phyloP scores from a whole-genome alignment of 2,329 filamentous ascomycete species.

The Botryosphaeria dothidea region DNA sequence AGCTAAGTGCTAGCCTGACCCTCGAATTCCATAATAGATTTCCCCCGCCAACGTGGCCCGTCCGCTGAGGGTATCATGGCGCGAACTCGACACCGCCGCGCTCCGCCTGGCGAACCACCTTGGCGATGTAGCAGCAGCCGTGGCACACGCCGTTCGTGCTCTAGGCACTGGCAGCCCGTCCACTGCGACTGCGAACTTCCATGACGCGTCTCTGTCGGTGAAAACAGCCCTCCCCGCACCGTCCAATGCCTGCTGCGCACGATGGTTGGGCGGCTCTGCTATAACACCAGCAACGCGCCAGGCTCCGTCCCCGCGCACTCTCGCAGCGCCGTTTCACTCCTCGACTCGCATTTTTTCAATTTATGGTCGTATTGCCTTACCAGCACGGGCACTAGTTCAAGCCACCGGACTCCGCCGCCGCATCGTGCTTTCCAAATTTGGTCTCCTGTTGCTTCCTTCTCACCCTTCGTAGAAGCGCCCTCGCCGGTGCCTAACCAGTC shows the following conservation, averaged over 20 bases:
- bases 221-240: background rate
- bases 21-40: background rate
- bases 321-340: background rate
- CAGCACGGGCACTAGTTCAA: background rate
- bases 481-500: background rate
- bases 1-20: background rate
- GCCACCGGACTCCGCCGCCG: slow-evolving; percentile 6
- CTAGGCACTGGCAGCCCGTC: no score
- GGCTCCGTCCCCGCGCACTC: no score
- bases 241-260: background rate
- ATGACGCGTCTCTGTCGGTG: background rate
- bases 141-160: background rate
- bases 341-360: background rate
- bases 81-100: background rate
- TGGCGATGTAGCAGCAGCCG: background rate
- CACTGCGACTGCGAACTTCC: no score
- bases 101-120: background rate
- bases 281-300: background rate
- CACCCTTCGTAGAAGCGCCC: background rate
- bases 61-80: background rate
- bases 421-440: slow-evolving; percentile 11
- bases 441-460: background rate
- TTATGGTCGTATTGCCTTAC: background rate
- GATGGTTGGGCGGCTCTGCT: background rate
- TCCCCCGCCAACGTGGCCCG: background rate